These are phyloP conservation scores for Fusarium denticulatum DNA, from an alignment of 2,329 filamentous ascomycete genomes.

Conservation along the genomic window DNA sequence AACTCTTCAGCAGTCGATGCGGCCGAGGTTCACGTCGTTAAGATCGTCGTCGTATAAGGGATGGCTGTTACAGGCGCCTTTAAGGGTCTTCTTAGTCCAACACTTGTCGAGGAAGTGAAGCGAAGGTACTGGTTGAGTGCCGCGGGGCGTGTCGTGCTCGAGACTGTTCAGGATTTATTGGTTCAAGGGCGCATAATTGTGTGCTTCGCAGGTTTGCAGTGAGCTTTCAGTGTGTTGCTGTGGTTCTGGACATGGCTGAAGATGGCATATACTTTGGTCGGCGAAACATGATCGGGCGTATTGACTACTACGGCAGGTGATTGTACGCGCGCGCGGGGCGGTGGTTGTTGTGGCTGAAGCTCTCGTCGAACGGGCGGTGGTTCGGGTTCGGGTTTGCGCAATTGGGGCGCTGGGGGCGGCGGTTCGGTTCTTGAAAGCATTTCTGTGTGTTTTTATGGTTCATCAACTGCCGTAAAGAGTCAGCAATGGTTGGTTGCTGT, in stretches of 20 bases:
- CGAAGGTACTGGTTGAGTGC: accelerated
- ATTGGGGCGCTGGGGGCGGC: constrained; percentile 45
- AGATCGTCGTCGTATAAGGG: not conserved
- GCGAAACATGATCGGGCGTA: constrained; percentile 66
- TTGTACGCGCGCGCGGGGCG: constrained; percentile 37
- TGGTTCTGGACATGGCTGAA: constrained; percentile 86
- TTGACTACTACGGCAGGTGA: not conserved
- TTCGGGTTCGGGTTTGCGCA: accelerated
- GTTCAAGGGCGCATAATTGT: constrained; percentile 69
- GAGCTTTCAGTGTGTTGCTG: constrained; percentile 84
- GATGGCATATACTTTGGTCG: constrained; percentile 75
- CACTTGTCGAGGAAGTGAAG: accelerated
- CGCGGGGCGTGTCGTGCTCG: constrained; percentile 46
- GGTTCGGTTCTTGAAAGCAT: constrained; percentile 50
- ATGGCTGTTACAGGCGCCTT: accelerated
- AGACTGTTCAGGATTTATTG: constrained; percentile 52
- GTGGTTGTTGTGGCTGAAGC: constrained; percentile 50
- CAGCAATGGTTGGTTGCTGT: accelerated
- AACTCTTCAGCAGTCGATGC: not conserved
- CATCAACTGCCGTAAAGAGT: accelerated
- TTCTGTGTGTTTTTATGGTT: accelerated
- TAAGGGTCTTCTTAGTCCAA: not conserved
- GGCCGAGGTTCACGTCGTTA: accelerated
- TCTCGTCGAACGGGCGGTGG: accelerated
- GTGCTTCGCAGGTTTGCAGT: constrained; percentile 85